Base-by-base conservation (phyloP, 140 eudicot species). In the Stevia rebaudiana region DNA sequence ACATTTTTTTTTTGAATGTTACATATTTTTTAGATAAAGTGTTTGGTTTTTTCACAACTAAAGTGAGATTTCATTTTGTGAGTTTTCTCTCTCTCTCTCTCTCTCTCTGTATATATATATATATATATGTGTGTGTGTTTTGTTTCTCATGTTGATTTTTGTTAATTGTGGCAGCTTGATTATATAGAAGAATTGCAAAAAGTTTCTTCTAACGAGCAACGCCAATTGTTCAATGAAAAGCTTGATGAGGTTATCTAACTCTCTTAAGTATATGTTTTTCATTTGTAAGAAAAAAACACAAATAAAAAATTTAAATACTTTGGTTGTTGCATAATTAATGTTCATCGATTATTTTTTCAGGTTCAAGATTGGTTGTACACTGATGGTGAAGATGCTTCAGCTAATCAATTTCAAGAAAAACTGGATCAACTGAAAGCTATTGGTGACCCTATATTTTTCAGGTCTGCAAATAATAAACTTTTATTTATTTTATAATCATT, bases 381-480 rank as follows among this genome's bases (percentile, higher is more conserved):
- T 48, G 98, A 92, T 55, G 98, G 98, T 47, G 98, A 92, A 83
- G 98, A 92, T 83, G 98, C 98, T 75, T 83, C 90, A 65, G 98
- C 94, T 40, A 13, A 74, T 62, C 94, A 92, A 60, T 92, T 92
- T 76, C 78, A 92, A 85, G 84, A 88, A 74, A 86, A 70, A 6
- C 76, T 92, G 40, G 78, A 92, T 76, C 77, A 25, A 48, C 31
- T 92, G 61, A 92, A 92, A 76, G 85, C 92, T 69, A 80, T 92
- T 63, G 96, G 98, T 10, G 94, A 92, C 67, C 98, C 98, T 30
- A 92, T 92, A 30, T 83, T 88, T 74, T 83, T 83, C 76, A 88
- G 96, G 98, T 92, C 33, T 31, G 77, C 39, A 53, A 43, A 36
- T 23, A 21, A 47, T 47, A n/a, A 17, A 24, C 11, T n/a, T 76